Evolutionary conservation across 305 asterid species (phyloP).

Genomic region (Rubia peregrina): DNA sequence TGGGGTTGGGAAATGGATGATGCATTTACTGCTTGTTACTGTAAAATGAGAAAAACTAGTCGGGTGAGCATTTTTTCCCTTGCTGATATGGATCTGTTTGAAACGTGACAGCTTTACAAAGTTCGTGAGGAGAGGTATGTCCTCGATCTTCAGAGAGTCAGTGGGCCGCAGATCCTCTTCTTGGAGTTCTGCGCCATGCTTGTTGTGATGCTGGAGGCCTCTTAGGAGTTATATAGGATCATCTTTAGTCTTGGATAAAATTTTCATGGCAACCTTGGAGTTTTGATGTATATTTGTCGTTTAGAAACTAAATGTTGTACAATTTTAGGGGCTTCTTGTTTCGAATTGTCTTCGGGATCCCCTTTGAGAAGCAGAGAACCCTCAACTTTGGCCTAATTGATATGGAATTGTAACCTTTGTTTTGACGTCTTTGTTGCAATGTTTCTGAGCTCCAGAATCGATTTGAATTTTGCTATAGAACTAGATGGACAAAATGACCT

Average conservation of each 20-base stretch:
- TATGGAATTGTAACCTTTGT: background rate
- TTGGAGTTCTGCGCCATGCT: conserved; percentile 83
- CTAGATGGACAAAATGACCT: background rate
- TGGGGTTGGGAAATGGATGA: background rate
- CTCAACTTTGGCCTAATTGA: background rate
- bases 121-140: conserved; percentile 61
- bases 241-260: background rate
- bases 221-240: conserved; percentile 16
- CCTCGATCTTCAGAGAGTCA: conserved; percentile 82
- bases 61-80: background rate
- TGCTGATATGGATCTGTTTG: conserved; percentile 21
- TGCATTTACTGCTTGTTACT: background rate
- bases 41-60: background rate
- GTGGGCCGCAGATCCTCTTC: conserved; percentile 78
- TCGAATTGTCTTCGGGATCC: background rate
- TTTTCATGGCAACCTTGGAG: conserved; percentile 1
- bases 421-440: background rate
- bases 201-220: conserved; percentile 50
- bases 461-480: background rate
- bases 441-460: background rate
- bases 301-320: conserved; percentile 3
- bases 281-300: conserved; percentile 1
- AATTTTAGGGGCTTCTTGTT: conserved; percentile 7
- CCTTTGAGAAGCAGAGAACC: background rate
- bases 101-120: conserved; percentile 67